These are phyloP conservation scores for Phaseolus coccineus DNA, from an alignment of 331 rosid genomes.

Conservation along the genomic window DNA sequence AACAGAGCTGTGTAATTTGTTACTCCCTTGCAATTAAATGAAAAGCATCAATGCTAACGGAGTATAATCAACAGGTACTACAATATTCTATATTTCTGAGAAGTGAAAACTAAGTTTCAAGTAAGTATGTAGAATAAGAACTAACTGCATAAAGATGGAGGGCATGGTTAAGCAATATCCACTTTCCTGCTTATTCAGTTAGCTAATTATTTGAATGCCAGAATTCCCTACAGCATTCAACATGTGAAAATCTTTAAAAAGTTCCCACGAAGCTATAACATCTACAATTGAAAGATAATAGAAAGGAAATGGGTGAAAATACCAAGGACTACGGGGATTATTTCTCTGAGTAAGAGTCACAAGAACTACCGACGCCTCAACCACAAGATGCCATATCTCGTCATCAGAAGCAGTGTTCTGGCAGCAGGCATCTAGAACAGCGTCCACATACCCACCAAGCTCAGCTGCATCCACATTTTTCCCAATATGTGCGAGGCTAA, in stretches of 20 bases:
- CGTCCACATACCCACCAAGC: slow-evolving; percentile 76
- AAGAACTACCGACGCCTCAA: slow-evolving; percentile 79
- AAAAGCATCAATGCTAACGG: slow-evolving; percentile 23
- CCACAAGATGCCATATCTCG: slow-evolving; percentile 82
- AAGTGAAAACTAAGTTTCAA: slow-evolving; percentile 15
- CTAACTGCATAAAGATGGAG: slow-evolving; percentile 31
- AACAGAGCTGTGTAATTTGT: neutral
- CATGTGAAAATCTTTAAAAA: slow-evolving; percentile 26
- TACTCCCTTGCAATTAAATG: slow-evolving; percentile 12
- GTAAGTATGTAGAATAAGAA: slow-evolving; percentile 11
- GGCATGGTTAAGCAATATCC: slow-evolving; percentile 6
- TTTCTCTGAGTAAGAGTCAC: slow-evolving; percentile 68
- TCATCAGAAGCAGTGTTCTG: slow-evolving; percentile 82
- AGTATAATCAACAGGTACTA: slow-evolving; percentile 29
- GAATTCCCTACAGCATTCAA: slow-evolving; percentile 20
- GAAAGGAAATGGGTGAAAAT: slow-evolving; percentile 41
- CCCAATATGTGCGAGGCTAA: slow-evolving; percentile 68
- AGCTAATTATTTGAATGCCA: slow-evolving; percentile 26
- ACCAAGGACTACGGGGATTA: slow-evolving; percentile 95
- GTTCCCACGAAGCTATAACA: neutral
- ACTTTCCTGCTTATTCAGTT: slow-evolving; percentile 35
- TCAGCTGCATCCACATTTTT: slow-evolving; percentile 71
- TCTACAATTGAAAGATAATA: slow-evolving; percentile 29
- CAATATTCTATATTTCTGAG: slow-evolving; percentile 12
- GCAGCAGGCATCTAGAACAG: slow-evolving; percentile 97